Percentiles rank a stretch among this genome's conserved stretches.
phyloP scores from a whole-genome alignment of 2,329 filamentous ascomycete genomes.

The Cladosporium sp. region DNA sequence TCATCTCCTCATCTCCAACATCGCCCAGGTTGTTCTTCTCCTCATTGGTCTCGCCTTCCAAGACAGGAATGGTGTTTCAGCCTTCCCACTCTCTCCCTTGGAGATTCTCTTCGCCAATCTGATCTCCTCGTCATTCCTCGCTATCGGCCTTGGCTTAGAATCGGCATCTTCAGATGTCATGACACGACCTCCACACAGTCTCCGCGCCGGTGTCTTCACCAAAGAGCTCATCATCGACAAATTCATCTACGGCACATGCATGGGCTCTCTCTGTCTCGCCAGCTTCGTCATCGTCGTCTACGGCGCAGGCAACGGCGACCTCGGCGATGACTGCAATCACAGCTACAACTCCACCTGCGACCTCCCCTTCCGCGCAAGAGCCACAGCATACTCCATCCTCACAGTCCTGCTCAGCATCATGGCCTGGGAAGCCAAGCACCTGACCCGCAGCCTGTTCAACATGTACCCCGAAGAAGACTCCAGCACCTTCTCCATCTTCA shows the following conservation, averaged over 20 bases:
- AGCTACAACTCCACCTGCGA: conserved; percentile 46
- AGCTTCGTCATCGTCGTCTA: conserved; percentile 50
- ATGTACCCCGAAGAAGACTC: conserved; percentile 43
- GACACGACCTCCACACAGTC: conserved; percentile 48
- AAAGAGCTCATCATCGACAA: conserved; percentile 51
- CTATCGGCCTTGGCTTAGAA: conserved; percentile 51
- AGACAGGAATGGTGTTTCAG: conserved; percentile 45
- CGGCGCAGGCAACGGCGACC: conserved; percentile 45
- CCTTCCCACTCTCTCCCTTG: conserved; percentile 50
- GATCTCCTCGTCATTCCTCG: conserved; percentile 51
- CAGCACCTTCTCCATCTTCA: conserved; percentile 38
- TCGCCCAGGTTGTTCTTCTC: conserved; percentile 51
- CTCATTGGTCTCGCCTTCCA: conserved; percentile 51
- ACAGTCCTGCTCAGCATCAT: conserved; percentile 49
- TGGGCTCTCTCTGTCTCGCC: conserved; percentile 48
- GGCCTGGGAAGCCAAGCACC: conserved; percentile 53
- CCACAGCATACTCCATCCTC: conserved; percentile 49
- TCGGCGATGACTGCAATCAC: conserved; percentile 49
- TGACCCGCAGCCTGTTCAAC: conserved; percentile 48
- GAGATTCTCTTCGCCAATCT: conserved; percentile 53
- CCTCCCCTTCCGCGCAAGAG: conserved; percentile 48
- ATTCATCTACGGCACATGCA: conserved; percentile 51
- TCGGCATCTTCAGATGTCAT: conserved; percentile 50
- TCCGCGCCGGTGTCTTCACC: conserved; percentile 49
- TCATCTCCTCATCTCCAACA: conserved; percentile 52